phyloP scores from a whole-genome alignment of 2,329 filamentous ascomycete genomes.

The Knufia petricola region DNA sequence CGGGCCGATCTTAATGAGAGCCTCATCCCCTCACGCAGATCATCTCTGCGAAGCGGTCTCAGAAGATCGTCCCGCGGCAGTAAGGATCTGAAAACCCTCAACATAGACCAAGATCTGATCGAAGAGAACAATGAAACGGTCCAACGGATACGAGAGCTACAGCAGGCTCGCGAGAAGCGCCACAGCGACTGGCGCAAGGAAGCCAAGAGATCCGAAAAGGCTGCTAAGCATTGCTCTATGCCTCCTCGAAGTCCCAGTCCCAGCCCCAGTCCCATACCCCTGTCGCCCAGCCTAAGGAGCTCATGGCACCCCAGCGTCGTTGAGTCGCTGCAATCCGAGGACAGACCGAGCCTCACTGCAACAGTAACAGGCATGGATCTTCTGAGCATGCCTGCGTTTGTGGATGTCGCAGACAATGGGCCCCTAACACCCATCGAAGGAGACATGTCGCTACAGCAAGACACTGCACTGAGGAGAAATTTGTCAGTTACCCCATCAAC shows the following conservation, averaged over 20 bases:
- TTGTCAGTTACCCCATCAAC: not conserved
- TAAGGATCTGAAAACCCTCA: conserved; percentile 41
- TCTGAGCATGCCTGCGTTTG: conserved; percentile 16
- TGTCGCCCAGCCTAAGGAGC: conserved; percentile 15
- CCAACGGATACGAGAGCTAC: conserved; percentile 48
- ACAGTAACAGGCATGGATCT: conserved; percentile 15
- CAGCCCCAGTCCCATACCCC: conserved; percentile 15
- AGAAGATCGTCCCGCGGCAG: conserved; percentile 39
- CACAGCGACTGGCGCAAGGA: conserved; percentile 24
- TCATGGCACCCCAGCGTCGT: conserved; percentile 18
- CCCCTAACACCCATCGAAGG: conserved; percentile 1
- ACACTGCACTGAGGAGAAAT: conserved; percentile 9
- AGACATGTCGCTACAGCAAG: conserved; percentile 12
- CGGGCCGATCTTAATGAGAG: conserved; percentile 16
- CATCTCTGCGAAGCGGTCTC: conserved; percentile 28
- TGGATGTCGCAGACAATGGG: conserved; percentile 8
- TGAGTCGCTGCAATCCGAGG: conserved; percentile 16
- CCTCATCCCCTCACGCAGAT: conserved; percentile 49
- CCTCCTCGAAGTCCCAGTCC: conserved; percentile 16
- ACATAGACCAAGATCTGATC: conserved; percentile 31
- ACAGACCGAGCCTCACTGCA: conserved; percentile 13
- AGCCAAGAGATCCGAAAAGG: conserved; percentile 18
- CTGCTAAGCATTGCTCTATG: conserved; percentile 16
- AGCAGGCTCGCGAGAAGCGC: conserved; percentile 45
- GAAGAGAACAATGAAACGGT: conserved; percentile 48